Percentiles rank a stretch among this genome's conserved stretches.
These are phyloP conservation scores for Rhytidiadelphus loreus DNA, from an alignment of 225 moss, liverwort and hornwort genomes.

Conservation along the genomic window DNA sequence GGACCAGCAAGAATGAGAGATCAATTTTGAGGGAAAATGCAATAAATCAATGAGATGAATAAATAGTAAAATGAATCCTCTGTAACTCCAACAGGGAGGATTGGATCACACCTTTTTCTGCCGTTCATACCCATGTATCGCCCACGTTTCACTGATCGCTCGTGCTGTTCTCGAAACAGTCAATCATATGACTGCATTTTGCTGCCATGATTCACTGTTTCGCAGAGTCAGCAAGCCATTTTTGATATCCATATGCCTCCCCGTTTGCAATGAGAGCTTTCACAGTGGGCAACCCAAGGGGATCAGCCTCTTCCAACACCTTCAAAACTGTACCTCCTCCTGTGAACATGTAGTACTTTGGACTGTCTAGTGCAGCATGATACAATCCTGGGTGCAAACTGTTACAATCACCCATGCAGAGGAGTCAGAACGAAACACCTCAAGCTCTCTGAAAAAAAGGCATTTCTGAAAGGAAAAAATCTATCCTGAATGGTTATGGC, in stretches of 20 bases:
- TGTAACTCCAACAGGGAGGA: not conserved
- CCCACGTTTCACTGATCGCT: not conserved
- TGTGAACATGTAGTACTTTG: slow-evolving; percentile 82
- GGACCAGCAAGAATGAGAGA: not conserved
- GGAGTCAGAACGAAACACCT: not conserved
- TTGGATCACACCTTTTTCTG: not conserved
- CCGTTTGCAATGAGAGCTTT: slow-evolving; percentile 75
- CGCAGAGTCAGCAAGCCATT: slow-evolving; percentile 12
- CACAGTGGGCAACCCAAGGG: slow-evolving; percentile 66
- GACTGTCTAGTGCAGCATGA: slow-evolving; percentile 68
- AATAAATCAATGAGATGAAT: not conserved
- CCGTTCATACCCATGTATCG: not conserved
- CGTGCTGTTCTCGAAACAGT: not conserved
- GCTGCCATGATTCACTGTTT: not conserved
- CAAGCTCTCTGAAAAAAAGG: not conserved
- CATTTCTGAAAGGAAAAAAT: not conserved
- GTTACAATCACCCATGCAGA: not conserved
- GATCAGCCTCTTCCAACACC: slow-evolving; percentile 77
- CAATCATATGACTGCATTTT: not conserved
- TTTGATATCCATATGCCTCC: slow-evolving; percentile 37
- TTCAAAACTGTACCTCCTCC: slow-evolving; percentile 91
- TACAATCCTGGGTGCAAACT: slow-evolving; percentile 75
- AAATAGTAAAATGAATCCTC: not conserved
- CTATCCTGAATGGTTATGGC: not conserved
- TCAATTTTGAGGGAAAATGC: not conserved